Conservation (phyloP, 1,139 yeast species). For the Taphrina sp. region DNA sequence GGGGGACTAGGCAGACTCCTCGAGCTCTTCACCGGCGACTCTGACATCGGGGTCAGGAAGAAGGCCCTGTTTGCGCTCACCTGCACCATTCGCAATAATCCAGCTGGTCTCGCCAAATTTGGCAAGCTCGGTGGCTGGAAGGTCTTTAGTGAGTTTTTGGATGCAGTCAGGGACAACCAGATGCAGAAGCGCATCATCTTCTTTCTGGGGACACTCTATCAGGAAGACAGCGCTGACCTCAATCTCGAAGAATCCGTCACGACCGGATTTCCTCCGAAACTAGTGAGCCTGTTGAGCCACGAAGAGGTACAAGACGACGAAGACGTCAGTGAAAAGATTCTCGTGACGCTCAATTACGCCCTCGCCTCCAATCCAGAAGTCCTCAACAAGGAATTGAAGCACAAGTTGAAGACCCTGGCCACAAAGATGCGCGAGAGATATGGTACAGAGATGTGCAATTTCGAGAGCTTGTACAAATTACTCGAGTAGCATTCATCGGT, state of each 20-base stretch:
- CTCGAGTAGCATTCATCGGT: not conserved
- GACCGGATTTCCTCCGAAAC: slow-evolving; percentile 23
- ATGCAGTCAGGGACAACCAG: slow-evolving; percentile 7
- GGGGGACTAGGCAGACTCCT: slow-evolving; percentile 53
- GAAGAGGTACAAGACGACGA: slow-evolving; percentile 18
- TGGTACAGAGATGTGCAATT: slow-evolving; percentile 1
- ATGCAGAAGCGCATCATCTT: slow-evolving; percentile 26
- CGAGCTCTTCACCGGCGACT: slow-evolving; percentile 43
- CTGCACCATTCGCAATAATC: slow-evolving; percentile 69
- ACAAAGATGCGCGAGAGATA: not conserved
- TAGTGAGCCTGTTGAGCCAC: slow-evolving; percentile 4
- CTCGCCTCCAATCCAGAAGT: slow-evolving; percentile 1
- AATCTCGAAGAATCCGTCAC: slow-evolving; percentile 7
- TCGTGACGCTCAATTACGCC: slow-evolving; percentile 13
- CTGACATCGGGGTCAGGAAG: slow-evolving; percentile 48
- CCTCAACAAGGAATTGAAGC: slow-evolving; percentile 18
- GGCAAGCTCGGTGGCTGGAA: slow-evolving; percentile 65
- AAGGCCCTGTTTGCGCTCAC: slow-evolving; percentile 79
- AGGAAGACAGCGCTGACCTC: not conserved
- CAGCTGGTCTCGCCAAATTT: slow-evolving; percentile 57
- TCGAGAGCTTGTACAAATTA: not conserved
- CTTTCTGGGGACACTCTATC: slow-evolving; percentile 22
- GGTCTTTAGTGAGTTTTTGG: slow-evolving; percentile 42
- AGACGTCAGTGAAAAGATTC: slow-evolving; percentile 27
- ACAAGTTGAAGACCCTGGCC: not conserved